Evolutionary conservation across 768 basidiomycete species (phyloP).

Genomic region (Kwoniella newhampshirensis): DNA sequence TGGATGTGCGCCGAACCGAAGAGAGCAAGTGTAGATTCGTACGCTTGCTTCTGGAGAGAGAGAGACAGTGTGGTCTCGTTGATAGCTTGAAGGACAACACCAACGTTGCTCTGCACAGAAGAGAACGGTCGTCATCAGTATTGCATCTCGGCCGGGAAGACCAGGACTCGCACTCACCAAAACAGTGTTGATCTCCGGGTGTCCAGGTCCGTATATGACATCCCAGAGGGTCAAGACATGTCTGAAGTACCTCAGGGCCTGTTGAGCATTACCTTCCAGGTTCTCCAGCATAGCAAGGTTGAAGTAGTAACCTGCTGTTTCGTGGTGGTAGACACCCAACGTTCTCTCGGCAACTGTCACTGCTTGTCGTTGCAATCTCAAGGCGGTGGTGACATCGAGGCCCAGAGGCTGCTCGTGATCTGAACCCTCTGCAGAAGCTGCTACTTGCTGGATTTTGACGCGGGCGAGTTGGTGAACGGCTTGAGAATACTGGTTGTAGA

Average conservation of each 20-base stretch:
- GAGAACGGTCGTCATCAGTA: neutral
- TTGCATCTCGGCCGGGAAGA: neutral
- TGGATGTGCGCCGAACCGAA: slow-evolving; percentile 53
- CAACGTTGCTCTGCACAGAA: slow-evolving; percentile 46
- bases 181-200: slow-evolving; percentile 54
- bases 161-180: slow-evolving; percentile 43
- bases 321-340: slow-evolving; percentile 53
- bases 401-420: slow-evolving; percentile 49
- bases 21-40: slow-evolving; percentile 39
- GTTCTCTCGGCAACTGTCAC: slow-evolving; percentile 56
- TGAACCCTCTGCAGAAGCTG: slow-evolving; percentile 40
- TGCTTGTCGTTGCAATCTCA: slow-evolving; percentile 55
- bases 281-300: slow-evolving; percentile 57
- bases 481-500: slow-evolving; percentile 55
- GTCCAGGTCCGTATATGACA: slow-evolving; percentile 53
- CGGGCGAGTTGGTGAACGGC: slow-evolving; percentile 54
- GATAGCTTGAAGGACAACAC: slow-evolving; percentile 50
- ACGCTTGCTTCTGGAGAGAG: slow-evolving; percentile 45
- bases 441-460: slow-evolving; percentile 46
- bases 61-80: slow-evolving; percentile 48
- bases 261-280: slow-evolving; percentile 51
- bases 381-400: slow-evolving; percentile 52
- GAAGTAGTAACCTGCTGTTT: slow-evolving; percentile 55
- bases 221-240: slow-evolving; percentile 55
- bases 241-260: slow-evolving; percentile 51